Percentiles rank a stretch among this genome's conserved stretches.
phyloP scores from a whole-genome alignment of 768 basidiomycete genomes.

The Phaeolepiota aurea region DNA sequence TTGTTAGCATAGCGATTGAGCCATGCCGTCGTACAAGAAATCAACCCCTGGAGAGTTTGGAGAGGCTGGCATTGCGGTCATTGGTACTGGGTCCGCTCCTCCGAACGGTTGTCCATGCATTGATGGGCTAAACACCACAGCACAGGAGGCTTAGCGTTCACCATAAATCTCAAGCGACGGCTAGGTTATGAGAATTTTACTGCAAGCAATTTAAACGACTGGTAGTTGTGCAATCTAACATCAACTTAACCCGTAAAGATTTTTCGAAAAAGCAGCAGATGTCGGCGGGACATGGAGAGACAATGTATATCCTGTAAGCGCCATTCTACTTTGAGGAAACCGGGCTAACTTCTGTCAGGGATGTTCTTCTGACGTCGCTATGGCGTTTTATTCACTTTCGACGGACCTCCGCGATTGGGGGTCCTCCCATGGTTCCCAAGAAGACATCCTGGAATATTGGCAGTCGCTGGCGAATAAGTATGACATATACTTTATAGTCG shows the following conservation, averaged over 20 bases:
- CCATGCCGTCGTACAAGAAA: too few relatives aligned
- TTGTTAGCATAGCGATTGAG: too few relatives aligned
- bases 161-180: slow-evolving; percentile 30
- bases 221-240: neutral
- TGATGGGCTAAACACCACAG: too few relatives aligned
- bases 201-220: slow-evolving; percentile 15
- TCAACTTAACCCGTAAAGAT: slow-evolving; percentile 19
- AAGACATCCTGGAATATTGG: slow-evolving; percentile 37
- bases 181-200: slow-evolving; percentile 30
- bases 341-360: slow-evolving; percentile 18
- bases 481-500: slow-evolving; percentile 30
- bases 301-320: slow-evolving; percentile 24
- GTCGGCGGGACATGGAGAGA: slow-evolving; percentile 46
- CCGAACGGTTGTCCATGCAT: too few relatives aligned
- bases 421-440: slow-evolving; percentile 28
- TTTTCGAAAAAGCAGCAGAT: slow-evolving; percentile 34
- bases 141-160: slow-evolving; percentile 31
- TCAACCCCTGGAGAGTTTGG: too few relatives aligned
- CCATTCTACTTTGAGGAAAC: neutral
- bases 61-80: too few relatives aligned
- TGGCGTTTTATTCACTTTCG: slow-evolving; percentile 38
- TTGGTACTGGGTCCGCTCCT: too few relatives aligned
- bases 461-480: slow-evolving; percentile 31
- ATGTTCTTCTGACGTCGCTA: slow-evolving; percentile 33
- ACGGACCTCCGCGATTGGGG: slow-evolving; percentile 40